Evolutionary conservation across 192 early-diverging fungal genomes (phyloP).

Genomic region (Geosiphon pyriformis): DNA sequence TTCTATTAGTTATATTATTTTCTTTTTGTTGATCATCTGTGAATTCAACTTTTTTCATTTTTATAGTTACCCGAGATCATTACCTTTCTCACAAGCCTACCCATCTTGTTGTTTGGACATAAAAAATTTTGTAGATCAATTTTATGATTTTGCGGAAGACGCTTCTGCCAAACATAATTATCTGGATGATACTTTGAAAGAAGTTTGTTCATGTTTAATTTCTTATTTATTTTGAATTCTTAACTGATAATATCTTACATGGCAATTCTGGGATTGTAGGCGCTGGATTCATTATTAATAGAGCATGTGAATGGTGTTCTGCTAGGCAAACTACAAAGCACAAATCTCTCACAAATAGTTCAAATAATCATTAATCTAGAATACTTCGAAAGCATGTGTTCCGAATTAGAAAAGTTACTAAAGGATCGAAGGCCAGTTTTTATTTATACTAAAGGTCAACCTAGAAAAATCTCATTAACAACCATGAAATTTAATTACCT

Average conservation of each 20-base stretch:
- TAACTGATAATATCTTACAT: not conserved
- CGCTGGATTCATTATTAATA: conserved; percentile 65
- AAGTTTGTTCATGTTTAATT: conserved; percentile 36
- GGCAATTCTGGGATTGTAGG: conserved; percentile 28
- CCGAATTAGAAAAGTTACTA: conserved; percentile 73
- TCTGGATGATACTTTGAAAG: conserved; percentile 82
- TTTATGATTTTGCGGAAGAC: conserved; percentile 81
- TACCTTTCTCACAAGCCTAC: conserved; percentile 82
- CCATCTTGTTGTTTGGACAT: conserved; percentile 66
- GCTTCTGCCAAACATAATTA: conserved; percentile 77
- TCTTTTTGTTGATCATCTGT: not conserved
- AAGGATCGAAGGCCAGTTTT: conserved; percentile 49
- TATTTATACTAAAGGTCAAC: not conserved
- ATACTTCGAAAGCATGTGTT: conserved; percentile 62
- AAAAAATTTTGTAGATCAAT: conserved; percentile 65
- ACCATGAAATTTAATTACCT: not conserved
- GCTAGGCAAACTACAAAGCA: conserved; percentile 57
- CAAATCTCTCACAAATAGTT: conserved; percentile 73
- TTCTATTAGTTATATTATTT: not conserved
- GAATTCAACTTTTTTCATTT: not conserved
- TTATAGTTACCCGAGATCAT: conserved; percentile 58
- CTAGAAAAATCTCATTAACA: no score
- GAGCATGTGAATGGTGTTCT: conserved; percentile 65
- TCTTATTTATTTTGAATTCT: not conserved
- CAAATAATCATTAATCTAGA: conserved; percentile 83